A percentile compares a stretch with the other conserved stretches of the same genome.
Evolutionary conservation across 164 flowering plant species (phyloP).

Genomic region (Saururus chinensis): DNA sequence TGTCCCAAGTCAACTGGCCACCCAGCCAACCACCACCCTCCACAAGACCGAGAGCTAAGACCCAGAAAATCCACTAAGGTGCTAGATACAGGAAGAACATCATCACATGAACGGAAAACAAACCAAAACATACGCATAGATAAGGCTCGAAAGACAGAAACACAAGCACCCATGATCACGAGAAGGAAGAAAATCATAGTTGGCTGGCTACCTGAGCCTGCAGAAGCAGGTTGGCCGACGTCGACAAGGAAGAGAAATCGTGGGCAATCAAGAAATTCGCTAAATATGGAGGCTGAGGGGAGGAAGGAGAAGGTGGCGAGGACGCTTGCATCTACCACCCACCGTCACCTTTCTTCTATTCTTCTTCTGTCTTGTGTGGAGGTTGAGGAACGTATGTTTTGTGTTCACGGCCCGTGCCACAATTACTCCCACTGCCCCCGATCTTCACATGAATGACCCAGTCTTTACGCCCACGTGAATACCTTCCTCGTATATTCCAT

Average conservation of each 20-base stretch:
- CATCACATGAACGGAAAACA: neutral
- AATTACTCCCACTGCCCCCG: neutral
- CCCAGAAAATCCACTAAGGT: neutral
- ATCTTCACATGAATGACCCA: neutral
- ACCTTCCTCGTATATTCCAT: too few species aligned
- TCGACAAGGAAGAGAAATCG: neutral
- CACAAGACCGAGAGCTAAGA: neutral
- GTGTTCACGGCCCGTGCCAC: neutral
- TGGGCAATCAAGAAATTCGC: neutral
- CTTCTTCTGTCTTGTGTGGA: constrained; percentile 2
- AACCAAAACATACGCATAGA: neutral
- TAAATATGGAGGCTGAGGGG: neutral
- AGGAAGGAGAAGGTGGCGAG: constrained; percentile 3
- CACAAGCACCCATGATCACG: neutral
- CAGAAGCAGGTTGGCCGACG: neutral
- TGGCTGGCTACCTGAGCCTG: neutral
- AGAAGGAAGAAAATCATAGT: neutral
- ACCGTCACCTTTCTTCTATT: neutral
- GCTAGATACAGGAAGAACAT: neutral
- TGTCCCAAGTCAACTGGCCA: constrained; percentile 1
- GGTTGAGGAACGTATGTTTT: constrained; percentile 3
- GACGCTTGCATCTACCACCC: constrained; percentile 2
- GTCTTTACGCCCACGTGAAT: too few species aligned
- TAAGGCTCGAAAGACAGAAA: neutral
- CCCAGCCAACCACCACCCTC: constrained; percentile 3